A percentile compares a stretch with the other conserved stretches of the same genome.
Evolutionary conservation across 345 rosid genomes (phyloP).

Genomic region (Stellera chamaejasme): DNA sequence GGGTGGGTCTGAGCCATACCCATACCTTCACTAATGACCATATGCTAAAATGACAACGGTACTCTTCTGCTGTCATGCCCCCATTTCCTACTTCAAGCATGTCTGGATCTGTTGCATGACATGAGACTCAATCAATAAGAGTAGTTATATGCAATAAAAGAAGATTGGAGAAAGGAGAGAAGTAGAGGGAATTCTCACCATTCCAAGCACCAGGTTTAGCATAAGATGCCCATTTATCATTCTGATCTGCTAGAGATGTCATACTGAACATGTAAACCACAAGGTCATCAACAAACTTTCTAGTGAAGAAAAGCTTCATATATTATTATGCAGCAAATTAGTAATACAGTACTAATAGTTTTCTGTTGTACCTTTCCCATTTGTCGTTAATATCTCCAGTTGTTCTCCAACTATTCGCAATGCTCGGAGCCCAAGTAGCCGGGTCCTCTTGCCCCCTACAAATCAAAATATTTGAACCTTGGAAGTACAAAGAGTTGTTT

Average conservation of each 20-base stretch:
- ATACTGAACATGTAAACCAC: constrained; percentile 24
- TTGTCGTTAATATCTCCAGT: constrained; percentile 41
- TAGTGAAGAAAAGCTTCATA: background rate
- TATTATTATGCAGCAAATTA: background rate
- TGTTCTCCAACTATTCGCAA: constrained; percentile 73
- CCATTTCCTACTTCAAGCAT: constrained; percentile 81
- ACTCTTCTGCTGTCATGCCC: constrained; percentile 61
- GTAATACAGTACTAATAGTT: too few species aligned
- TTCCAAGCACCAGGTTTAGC: constrained; percentile 73
- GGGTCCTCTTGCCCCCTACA: constrained; percentile 59
- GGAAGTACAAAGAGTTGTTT: background rate
- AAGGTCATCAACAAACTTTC: background rate
- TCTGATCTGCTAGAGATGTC: constrained; percentile 40
- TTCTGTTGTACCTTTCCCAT: constrained; percentile 34
- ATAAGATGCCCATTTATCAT: constrained; percentile 54
- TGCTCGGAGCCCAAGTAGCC: constrained; percentile 47
- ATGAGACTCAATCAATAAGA: background rate
- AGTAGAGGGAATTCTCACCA: constrained; percentile 23
- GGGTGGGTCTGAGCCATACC: constrained; percentile 14
- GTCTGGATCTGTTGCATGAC: constrained; percentile 45
- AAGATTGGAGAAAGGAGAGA: background rate
- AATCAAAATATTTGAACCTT: background rate
- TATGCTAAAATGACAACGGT: constrained; percentile 57
- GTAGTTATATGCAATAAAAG: background rate
- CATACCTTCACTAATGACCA: constrained; percentile 61